A percentile compares a stretch with the other conserved stretches of the same genome.
Evolutionary conservation across 179 eudicot species (phyloP).

Genomic region (Heliamphora pulchella): DNA sequence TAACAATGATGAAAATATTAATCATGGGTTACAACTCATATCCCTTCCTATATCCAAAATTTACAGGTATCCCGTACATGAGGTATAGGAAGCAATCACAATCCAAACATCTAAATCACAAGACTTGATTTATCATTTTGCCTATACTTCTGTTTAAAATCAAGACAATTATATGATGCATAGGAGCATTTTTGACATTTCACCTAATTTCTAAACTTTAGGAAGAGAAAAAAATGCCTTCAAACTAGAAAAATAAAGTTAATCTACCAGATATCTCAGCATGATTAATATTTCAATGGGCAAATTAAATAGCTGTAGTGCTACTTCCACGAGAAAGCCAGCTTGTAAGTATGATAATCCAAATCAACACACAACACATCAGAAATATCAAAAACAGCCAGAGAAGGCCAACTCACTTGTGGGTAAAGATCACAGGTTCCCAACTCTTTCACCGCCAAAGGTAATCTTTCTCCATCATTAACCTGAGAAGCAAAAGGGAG

Average conservation of each 20-base stretch:
- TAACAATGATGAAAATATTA: background rate
- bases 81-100: background rate
- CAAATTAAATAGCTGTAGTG: background rate
- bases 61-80: background rate
- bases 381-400: background rate
- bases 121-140: background rate
- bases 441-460: constrained; percentile 87
- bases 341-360: background rate
- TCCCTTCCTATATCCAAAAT: background rate
- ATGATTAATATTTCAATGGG: background rate
- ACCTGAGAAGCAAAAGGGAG: constrained; percentile 41
- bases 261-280: background rate
- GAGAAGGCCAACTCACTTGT: constrained; percentile 51
- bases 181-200: no score
- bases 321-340: constrained; percentile 2
- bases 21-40: background rate
- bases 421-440: constrained; percentile 99
- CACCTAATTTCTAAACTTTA: no score
- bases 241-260: background rate
- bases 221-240: no score
- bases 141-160: no score
- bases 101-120: constrained; percentile 7
- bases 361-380: background rate
- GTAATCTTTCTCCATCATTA: constrained; percentile 92
- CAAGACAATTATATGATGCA: no score